phyloP scores from a whole-genome alignment of 2,329 filamentous ascomycete species.

The Penicillium sp. region DNA sequence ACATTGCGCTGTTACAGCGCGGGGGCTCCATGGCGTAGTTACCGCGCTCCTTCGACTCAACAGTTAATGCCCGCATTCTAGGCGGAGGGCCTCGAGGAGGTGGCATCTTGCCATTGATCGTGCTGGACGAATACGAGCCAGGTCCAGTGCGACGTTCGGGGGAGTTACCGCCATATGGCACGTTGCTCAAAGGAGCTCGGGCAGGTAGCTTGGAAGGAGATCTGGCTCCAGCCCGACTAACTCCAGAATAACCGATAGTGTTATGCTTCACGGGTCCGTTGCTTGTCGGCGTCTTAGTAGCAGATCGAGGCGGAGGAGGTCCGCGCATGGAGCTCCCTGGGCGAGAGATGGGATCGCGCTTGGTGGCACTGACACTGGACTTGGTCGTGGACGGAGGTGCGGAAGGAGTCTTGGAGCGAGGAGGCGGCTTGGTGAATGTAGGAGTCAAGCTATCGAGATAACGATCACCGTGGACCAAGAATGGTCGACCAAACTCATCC shows the following conservation, averaged over 20 bases:
- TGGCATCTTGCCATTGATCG: slow-evolving; percentile 52
- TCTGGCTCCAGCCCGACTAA: slow-evolving; percentile 34
- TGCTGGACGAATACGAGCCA: slow-evolving; percentile 45
- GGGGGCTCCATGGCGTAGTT: slow-evolving; percentile 43
- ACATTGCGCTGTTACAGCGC: slow-evolving; percentile 56
- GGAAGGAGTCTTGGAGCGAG: slow-evolving; percentile 52
- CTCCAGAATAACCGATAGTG: slow-evolving; percentile 31
- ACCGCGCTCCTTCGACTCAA: slow-evolving; percentile 50
- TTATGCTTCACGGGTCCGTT: slow-evolving; percentile 45
- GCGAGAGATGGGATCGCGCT: slow-evolving; percentile 35
- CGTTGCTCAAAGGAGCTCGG: slow-evolving; percentile 49
- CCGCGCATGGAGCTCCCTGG: slow-evolving; percentile 41
- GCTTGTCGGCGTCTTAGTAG: slow-evolving; percentile 51
- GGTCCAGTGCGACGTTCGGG: slow-evolving; percentile 67
- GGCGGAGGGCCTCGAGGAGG: slow-evolving; percentile 69
- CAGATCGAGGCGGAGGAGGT: slow-evolving; percentile 45
- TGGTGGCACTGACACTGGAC: slow-evolving; percentile 19
- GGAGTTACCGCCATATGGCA: slow-evolving; percentile 67
- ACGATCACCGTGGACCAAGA: slow-evolving; percentile 87
- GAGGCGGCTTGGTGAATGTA: slow-evolving; percentile 67
- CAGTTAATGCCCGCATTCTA: slow-evolving; percentile 84
- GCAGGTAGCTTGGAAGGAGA: slow-evolving; percentile 54
- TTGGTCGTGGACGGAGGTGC: slow-evolving; percentile 34
- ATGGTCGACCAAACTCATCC: slow-evolving; percentile 89
- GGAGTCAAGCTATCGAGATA: slow-evolving; percentile 81